Percentiles rank a stretch among this genome's conserved stretches.
These are phyloP conservation scores for Pestalotiopsis sp. DNA, from an alignment of 2,329 filamentous ascomycete species.

Conservation along the genomic window DNA sequence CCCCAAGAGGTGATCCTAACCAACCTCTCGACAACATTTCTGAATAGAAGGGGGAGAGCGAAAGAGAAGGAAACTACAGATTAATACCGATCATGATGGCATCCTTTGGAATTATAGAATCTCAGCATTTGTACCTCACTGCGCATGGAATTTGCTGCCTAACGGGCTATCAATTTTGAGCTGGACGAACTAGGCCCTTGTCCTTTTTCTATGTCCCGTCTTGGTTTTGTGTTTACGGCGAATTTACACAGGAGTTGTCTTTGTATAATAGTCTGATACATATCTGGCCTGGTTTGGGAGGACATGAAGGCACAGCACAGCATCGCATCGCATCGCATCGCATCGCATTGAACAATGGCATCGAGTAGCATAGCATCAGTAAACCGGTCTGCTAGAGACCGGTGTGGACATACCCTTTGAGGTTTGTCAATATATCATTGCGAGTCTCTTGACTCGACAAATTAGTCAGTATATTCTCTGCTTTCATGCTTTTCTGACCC, in stretches of 20 bases:
- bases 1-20: conserved; percentile 11
- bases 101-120: conserved; percentile 14
- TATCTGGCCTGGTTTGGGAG: conserved; percentile 1
- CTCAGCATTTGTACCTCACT: not conserved
- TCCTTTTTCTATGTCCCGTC: not conserved
- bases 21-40: too few species aligned
- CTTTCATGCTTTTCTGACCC: not conserved
- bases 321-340: conserved; percentile 11
- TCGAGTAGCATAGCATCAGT: conserved; percentile 14
- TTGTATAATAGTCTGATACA: not conserved
- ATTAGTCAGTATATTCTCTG: not conserved
- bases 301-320: not conserved
- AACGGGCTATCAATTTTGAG: not conserved
- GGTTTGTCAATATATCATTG: not conserved
- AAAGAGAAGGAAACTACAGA: not conserved
- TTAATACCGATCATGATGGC: conserved; percentile 2
- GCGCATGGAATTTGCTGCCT: not conserved
- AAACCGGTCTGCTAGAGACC: not conserved
- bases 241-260: not conserved
- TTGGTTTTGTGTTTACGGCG: not conserved
- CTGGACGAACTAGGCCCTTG: not conserved
- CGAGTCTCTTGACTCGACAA: not conserved
- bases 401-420: not conserved
- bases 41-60: too few species aligned
- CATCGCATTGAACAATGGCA: conserved; percentile 10